phyloP scores from a whole-genome alignment of 2,329 filamentous ascomycete species.

The Drechmeria coniospora region DNA sequence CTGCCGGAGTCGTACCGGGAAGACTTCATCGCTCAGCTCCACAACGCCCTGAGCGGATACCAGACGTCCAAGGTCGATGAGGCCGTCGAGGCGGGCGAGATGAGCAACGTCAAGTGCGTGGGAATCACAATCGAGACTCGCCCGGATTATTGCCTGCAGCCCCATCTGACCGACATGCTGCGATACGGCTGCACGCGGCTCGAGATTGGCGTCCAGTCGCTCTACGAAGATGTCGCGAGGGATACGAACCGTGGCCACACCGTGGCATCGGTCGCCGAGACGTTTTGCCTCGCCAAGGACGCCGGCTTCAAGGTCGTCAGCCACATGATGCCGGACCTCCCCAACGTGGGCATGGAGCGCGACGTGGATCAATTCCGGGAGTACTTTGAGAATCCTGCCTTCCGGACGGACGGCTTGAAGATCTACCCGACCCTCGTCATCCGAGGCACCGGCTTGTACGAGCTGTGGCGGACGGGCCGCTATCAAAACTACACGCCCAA shows the following conservation, averaged over 20 bases:
- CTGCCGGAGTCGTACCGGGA: conserved; percentile 78
- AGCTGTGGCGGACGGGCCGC: conserved; percentile 88
- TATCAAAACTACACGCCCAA: conserved; percentile 99
- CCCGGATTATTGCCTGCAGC: conserved; percentile 90
- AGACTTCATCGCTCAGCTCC: conserved; percentile 85
- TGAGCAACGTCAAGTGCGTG: conserved; percentile 95
- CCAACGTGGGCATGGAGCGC: conserved; percentile 96
- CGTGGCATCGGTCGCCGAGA: conserved; percentile 87
- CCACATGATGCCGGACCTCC: conserved; percentile 98
- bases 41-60: conserved; percentile 94
- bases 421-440: conserved; percentile 98
- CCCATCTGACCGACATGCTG: conserved; percentile 91
- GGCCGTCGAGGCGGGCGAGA: conserved; percentile 82
- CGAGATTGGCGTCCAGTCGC: conserved; percentile 87
- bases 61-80: conserved; percentile 90
- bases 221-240: conserved; percentile 96
- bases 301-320: conserved; percentile 97
- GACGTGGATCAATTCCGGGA: conserved; percentile 94
- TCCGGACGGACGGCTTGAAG: conserved; percentile 91
- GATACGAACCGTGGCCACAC: conserved; percentile 97
- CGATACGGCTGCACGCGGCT: conserved; percentile 93
- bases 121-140: conserved; percentile 97
- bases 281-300: conserved; percentile 93
- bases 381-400: conserved; percentile 93
- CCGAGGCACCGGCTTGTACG: conserved; percentile 87